A percentile compares a stretch with the other conserved stretches of the same genome.
Evolutionary conservation across 768 basidiomycete genomes (phyloP).

Genomic region (Collybia nuda): DNA sequence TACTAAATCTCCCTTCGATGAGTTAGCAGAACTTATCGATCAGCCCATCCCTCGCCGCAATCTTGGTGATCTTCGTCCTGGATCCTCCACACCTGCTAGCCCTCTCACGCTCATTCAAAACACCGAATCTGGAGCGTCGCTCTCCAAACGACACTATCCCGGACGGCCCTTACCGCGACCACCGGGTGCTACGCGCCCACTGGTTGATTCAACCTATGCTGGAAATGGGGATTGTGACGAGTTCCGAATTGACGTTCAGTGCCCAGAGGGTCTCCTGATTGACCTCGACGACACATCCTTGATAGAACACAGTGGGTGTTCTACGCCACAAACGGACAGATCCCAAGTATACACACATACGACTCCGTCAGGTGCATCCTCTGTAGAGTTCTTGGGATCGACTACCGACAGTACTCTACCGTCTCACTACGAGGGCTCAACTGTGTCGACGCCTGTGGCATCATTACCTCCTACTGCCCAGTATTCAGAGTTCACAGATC

Average conservation of each 20-base stretch:
- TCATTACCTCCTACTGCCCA: constrained; percentile 9
- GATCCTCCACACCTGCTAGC: constrained; percentile 4
- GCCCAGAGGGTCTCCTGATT: constrained; percentile 56
- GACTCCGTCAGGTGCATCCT: constrained; percentile 14
- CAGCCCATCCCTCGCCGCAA: background rate
- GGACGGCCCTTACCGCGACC: constrained; percentile 59
- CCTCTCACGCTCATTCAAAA: constrained; percentile 1
- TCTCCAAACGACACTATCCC: constrained; percentile 43
- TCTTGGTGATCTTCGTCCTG: background rate
- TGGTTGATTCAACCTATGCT: constrained; percentile 35
- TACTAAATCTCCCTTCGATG: background rate
- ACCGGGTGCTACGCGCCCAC: constrained; percentile 20
- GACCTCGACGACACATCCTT: constrained; percentile 45
- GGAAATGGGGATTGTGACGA: constrained; percentile 21
- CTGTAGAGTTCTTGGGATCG: constrained; percentile 14
- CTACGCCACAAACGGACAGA: constrained; percentile 1
- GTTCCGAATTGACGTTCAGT: constrained; percentile 16
- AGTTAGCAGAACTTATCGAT: background rate
- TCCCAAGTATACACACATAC: constrained; percentile 3
- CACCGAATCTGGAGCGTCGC: constrained; percentile 22
- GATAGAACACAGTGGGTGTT: background rate
- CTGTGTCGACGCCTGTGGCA: constrained; percentile 9
- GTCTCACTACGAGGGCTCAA: constrained; percentile 4
- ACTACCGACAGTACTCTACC: constrained; percentile 11
- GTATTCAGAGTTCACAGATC: constrained; percentile 51